Evolutionary conservation across 1,284 basidiomycete species (phyloP).

Genomic region (Cutaneotrichosporon sp.): DNA sequence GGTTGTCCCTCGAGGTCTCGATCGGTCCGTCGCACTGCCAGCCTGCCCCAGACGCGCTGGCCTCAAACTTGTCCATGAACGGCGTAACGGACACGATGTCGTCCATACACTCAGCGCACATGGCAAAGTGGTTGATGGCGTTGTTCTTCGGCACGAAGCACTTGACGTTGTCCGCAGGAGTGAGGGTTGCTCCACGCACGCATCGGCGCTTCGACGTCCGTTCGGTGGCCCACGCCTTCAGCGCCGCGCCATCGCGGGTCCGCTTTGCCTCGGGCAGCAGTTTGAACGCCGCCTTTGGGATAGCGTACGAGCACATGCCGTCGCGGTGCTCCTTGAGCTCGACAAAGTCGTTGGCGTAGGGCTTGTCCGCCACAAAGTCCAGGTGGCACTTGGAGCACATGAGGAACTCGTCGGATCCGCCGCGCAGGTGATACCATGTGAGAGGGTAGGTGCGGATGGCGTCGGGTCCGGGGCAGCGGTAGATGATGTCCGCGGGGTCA

Average conservation of each 20-base stretch:
- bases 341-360: not conserved
- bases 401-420: not conserved
- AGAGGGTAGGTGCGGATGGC: not conserved
- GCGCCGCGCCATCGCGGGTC: not conserved
- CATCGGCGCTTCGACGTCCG: not conserved
- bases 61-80: slow-evolving; percentile 1
- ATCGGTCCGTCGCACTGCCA: not conserved
- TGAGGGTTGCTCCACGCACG: not conserved
- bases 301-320: slow-evolving; percentile 3
- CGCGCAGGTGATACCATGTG: slow-evolving; percentile 3
- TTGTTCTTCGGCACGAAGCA: not conserved
- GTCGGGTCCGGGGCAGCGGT: not conserved
- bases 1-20: not conserved
- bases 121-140: not conserved
- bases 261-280: slow-evolving; percentile 2
- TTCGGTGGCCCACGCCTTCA: not conserved
- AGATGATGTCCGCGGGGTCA: not conserved
- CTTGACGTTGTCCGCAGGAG: not conserved
- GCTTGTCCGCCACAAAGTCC: slow-evolving; percentile 2
- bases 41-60: not conserved
- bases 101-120: slow-evolving; percentile 8
- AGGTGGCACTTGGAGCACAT: slow-evolving; percentile 7
- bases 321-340: not conserved
- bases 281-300: not conserved
- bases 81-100: slow-evolving; percentile 3